A percentile compares a stretch with the other conserved stretches of the same genome.
These are phyloP conservation scores for Tricharina praecox DNA, from an alignment of 495 filamentous ascomycete genomes.

Conservation along the genomic window DNA sequence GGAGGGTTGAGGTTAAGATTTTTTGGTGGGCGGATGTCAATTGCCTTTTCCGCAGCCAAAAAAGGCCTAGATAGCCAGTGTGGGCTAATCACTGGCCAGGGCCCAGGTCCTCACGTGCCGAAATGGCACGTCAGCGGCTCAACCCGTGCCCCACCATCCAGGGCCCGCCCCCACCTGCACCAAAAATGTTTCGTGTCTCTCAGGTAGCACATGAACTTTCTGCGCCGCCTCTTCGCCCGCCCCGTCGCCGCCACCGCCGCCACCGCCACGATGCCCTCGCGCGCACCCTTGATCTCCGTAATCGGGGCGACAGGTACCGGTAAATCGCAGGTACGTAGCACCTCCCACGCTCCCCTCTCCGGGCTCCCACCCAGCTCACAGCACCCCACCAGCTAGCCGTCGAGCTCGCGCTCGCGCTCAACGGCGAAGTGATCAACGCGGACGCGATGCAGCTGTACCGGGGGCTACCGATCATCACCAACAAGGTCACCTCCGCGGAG, in stretches of 20 bases:
- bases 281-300: constrained; percentile 55
- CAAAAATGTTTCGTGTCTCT: no score
- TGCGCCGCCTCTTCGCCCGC: background rate
- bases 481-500: constrained; percentile 65
- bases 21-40: no score
- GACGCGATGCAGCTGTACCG: constrained; percentile 99
- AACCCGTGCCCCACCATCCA: no score
- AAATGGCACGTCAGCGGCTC: no score
- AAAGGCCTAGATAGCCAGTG: no score
- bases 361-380: no score
- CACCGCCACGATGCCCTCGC: background rate
- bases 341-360: no score
- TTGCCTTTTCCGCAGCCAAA: no score
- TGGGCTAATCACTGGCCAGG: no score
- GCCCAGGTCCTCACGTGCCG: no score
- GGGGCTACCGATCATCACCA: constrained; percentile 87
- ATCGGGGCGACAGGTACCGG: constrained; percentile 90
- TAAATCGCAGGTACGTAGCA: constrained; percentile 87
- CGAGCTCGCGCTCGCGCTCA: constrained; percentile 61
- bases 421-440: constrained; percentile 93
- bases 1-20: no score
- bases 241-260: background rate
- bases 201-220: constrained; percentile 1
- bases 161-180: no score
- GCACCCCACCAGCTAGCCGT: constrained; percentile 86